Conservation (phyloP, 2,329 filamentous ascomycete species). For the Hymenotorrendiella dingleyae region DNA sequence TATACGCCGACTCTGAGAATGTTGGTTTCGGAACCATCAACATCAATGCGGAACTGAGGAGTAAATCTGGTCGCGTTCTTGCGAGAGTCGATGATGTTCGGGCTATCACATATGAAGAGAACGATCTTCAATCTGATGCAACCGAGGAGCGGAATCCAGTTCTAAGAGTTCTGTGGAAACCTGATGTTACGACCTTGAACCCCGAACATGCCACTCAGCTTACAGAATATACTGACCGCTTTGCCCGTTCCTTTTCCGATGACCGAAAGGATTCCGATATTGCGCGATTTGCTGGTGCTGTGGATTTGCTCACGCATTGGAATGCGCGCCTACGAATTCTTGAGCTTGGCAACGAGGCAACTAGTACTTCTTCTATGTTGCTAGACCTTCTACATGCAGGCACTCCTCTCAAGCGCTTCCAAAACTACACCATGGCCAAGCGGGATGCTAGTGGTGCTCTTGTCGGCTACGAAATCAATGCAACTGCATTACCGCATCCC, state of each 20-base stretch:
- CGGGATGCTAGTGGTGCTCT: too few species aligned
- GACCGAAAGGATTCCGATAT: neutral
- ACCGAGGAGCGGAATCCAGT: neutral
- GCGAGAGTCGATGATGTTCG: neutral
- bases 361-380: constrained; percentile 7
- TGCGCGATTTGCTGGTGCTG: constrained; percentile 3
- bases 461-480: too few species aligned
- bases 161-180: neutral
- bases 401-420: too few species aligned
- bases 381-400: too few species aligned
- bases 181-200: neutral
- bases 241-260: neutral
- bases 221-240: neutral
- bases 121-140: neutral
- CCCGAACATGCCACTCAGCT: neutral
- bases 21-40: neutral
- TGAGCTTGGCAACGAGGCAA: constrained; percentile 23
- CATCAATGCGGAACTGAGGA: neutral
- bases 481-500: too few species aligned
- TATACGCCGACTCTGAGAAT: neutral
- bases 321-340: constrained; percentile 20
- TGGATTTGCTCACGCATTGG: constrained; percentile 14
- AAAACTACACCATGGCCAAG: too few species aligned
- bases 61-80: neutral
- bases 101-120: neutral